Base-by-base conservation (phyloP, 1,284 basidiomycete genomes). In the Leccinum solheimii region DNA sequence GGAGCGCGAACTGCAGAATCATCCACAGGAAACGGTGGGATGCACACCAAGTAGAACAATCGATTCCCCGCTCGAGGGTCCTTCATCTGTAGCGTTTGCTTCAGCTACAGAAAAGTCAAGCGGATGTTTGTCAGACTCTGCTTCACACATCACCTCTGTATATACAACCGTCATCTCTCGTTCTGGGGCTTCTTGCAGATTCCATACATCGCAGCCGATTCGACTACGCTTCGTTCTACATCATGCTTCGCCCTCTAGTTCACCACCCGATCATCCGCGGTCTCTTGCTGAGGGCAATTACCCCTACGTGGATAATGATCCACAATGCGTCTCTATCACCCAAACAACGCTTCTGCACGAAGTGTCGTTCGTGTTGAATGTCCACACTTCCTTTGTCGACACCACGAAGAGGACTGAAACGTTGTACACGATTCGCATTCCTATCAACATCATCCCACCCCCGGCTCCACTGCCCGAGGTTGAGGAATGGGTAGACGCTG, bases 181-280 rank as follows among this genome's bases (percentile, higher is more conserved):
- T 11, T 91, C 91, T 14, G 91, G 91, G 43, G 89, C 89, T 36
- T 86, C 89, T 34, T 92, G 91, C 76, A 85, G 89, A 49, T 89
- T 93, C 67, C 90, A 93, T 69, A 83, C 86, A 1, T 82, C 84
- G 40, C 81, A 81, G 19, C 78, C 88, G 1, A 81, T 93, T 54
- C 85, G 82, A 59, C 76, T 92, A 32, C 86, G 91, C 16, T 87
- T 92, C 58, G 75, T 93, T 16, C 76, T 93, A 23, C 89, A 88
- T 72, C 86, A 85, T 54, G 76, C 80, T 11, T 77, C 78, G 3
- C 80, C 83, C n/a, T 76, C 80, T 55, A 76, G 78, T 14, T 83
- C 86, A 5, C 84, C 87, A 5, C 72, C 79, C n/a, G 78, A 83
- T 61, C 74, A 78, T 49, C 75, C 77, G 8, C 70, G 72, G 30